Base-by-base conservation (phyloP, 805 yeast species). In the Metschnikowia chrysomelidarum region DNA sequence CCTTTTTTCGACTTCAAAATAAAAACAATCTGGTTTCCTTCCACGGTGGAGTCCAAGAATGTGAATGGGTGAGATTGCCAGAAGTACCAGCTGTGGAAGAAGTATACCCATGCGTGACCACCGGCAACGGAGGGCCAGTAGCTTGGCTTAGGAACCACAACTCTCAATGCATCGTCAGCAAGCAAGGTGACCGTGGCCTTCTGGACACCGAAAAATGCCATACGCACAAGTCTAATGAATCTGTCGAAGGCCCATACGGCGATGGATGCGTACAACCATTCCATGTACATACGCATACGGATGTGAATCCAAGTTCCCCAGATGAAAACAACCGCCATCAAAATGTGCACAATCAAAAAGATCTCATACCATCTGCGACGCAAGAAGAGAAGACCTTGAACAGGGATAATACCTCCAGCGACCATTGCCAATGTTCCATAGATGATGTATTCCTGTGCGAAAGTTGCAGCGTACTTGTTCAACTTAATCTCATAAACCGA, bases 51-150 rank as follows among this genome's bases (percentile, higher is more conserved):
- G 12, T 34, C 59, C 10, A 57, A 50, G 34, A 57, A 59, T 0
- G 70, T 60, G 36, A 65, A 65, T 8, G 70, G 70, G 46, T 65
- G 71, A 5, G 68, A 61, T 50, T 64, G 70, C 67, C 67, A 65
- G 45, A 64, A 65, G 44, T 56, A 60, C 10, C 48, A 24, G 10
- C 60, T 56, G 36, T 79, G 40, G 53, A 81, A 77, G 38, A 65
- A 63, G 35, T 61, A 60, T 32, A 65, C 44, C 43, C 64, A 65
- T 4, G 62, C 69, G 48, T 64, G 64, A 1, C 68, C 65, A 11
- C 70, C 70, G 3, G 69, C 67, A 21, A 52, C 40, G 1, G 62
- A 38, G 13, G 49, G 47, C 70, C 69, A 65, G 41, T 51, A 45
- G 5, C 33, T 38, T 14, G 71, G 69, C 21, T 53, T 60, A 3